Conservation (phyloP, 306 rosid genomes). For the Trifolium pratense region DNA sequence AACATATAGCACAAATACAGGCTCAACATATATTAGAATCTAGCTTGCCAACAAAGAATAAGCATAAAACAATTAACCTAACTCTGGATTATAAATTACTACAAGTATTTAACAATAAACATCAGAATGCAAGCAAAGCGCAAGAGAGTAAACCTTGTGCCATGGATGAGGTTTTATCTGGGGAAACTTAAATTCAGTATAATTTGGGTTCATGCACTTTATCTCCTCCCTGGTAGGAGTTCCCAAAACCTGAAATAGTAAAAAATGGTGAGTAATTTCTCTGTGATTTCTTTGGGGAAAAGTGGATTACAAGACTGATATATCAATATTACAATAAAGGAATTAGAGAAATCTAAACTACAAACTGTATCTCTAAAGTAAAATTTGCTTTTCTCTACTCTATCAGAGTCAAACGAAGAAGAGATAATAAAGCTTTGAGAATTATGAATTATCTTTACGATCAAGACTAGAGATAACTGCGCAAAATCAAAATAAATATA, state of each 20-base stretch:
- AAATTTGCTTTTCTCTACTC: slow-evolving; percentile 11
- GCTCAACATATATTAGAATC: slow-evolving; percentile 19
- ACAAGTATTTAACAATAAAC: slow-evolving; percentile 23
- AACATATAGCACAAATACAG: too few species aligned
- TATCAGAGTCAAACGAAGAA: slow-evolving; percentile 32
- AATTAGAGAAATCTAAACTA: slow-evolving; percentile 12
- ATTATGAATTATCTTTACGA: not conserved
- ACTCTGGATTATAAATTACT: slow-evolving; percentile 13
- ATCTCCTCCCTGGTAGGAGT: slow-evolving; percentile 99
- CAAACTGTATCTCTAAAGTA: slow-evolving; percentile 21
- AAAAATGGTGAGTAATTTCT: slow-evolving; percentile 9
- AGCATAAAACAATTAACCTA: slow-evolving; percentile 25
- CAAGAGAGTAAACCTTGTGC: slow-evolving; percentile 75
- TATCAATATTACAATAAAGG: slow-evolving; percentile 30
- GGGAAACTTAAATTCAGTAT: slow-evolving; percentile 95
- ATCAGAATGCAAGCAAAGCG: slow-evolving; percentile 31
- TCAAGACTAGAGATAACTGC: slow-evolving; percentile 30
- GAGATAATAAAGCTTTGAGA: too few species aligned
- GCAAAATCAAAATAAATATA: slow-evolving; percentile 12
- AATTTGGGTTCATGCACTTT: slow-evolving; percentile 99
- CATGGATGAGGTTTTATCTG: slow-evolving; percentile 99
- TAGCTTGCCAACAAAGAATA: slow-evolving; percentile 25
- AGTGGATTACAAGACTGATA: slow-evolving; percentile 1
- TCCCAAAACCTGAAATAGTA: slow-evolving; percentile 79
- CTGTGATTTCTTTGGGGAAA: slow-evolving; percentile 1